Evolutionary conservation across 1,284 basidiomycete genomes (phyloP).

Genomic region (Papiliotrema laurentii): DNA sequence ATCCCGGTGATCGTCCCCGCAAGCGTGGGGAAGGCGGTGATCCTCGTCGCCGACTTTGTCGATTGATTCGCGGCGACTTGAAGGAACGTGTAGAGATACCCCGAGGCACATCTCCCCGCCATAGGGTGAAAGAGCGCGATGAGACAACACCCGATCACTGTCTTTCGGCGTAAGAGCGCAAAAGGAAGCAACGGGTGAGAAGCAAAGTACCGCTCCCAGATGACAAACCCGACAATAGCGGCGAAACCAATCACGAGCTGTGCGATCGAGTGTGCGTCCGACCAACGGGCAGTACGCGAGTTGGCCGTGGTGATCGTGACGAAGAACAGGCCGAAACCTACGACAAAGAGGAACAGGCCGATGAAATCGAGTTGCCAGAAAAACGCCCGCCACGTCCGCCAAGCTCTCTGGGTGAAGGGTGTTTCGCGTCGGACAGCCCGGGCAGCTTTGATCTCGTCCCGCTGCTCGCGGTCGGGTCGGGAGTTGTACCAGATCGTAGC

Average conservation of each 20-base stretch:
- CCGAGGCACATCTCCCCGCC: slow-evolving; percentile 34
- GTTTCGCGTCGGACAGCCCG: not conserved
- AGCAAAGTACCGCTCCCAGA: slow-evolving; percentile 38
- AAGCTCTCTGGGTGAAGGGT: not conserved
- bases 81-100: slow-evolving; percentile 34
- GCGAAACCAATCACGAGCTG: slow-evolving; percentile 36
- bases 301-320: slow-evolving; percentile 45
- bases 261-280: slow-evolving; percentile 38
- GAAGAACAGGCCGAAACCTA: slow-evolving; percentile 40
- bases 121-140: slow-evolving; percentile 41
- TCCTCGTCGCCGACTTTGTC: slow-evolving; percentile 27
- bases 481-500: slow-evolving; percentile 21
- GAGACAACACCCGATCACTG: slow-evolving; percentile 34
- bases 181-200: slow-evolving; percentile 43
- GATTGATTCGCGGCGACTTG: slow-evolving; percentile 25
- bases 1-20: slow-evolving; percentile 30
- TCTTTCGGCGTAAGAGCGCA: slow-evolving; percentile 35
- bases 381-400: slow-evolving; percentile 11
- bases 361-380: slow-evolving; percentile 45
- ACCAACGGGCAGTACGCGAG: slow-evolving; percentile 34
- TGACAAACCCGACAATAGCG: slow-evolving; percentile 24
- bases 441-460: slow-evolving; percentile 6
- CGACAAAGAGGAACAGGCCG: slow-evolving; percentile 41
- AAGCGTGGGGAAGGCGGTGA: slow-evolving; percentile 30
- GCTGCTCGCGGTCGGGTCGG: slow-evolving; percentile 9